phyloP scores from a whole-genome alignment of 2,329 filamentous ascomycete genomes.

The Samsoniella hepiali region DNA sequence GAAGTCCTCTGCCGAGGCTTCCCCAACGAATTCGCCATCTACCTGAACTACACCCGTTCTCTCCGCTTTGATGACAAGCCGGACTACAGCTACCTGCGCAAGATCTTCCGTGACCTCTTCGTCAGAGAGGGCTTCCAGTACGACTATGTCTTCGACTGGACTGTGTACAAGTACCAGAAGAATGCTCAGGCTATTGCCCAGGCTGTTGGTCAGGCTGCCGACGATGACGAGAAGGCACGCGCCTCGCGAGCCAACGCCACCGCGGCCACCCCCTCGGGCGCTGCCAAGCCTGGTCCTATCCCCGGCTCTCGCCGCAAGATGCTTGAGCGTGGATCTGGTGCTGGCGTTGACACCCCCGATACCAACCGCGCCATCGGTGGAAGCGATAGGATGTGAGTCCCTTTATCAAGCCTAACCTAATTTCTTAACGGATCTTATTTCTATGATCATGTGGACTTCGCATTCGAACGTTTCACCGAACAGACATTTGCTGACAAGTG shows the following conservation, averaged over 20 bases:
- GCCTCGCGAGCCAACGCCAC: constrained; percentile 65
- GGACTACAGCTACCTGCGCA: constrained; percentile 98
- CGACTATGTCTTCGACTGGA: constrained; percentile 99
- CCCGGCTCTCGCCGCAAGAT: constrained; percentile 81
- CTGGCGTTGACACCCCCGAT: constrained; percentile 64
- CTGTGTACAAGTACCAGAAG: constrained; percentile 99
- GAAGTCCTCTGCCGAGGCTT: constrained; percentile 98
- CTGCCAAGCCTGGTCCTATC: constrained; percentile 69
- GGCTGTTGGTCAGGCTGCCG: constrained; percentile 64
- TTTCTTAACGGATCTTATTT: constrained; percentile 47
- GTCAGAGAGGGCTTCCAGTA: constrained; percentile 99
- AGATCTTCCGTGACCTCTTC: constrained; percentile 99
- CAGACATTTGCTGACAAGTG: constrained; percentile 67
- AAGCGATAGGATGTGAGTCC: constrained; percentile 96
- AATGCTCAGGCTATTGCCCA: constrained; percentile 93
- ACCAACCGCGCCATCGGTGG: constrained; percentile 72
- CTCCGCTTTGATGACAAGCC: constrained; percentile 99
- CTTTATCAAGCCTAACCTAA: constrained; percentile 48
- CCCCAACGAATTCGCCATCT: constrained; percentile 99
- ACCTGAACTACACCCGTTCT: constrained; percentile 97
- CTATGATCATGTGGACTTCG: constrained; percentile 81
- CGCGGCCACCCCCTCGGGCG: constrained; percentile 60
- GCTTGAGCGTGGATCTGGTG: constrained; percentile 62
- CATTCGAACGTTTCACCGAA: constrained; percentile 67
- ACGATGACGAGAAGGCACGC: constrained; percentile 72